Percentiles rank a stretch among this genome's conserved stretches.
Evolutionary conservation across 208 protist genomes (phyloP).

Genomic region (Acanthamoeba royreba): DNA sequence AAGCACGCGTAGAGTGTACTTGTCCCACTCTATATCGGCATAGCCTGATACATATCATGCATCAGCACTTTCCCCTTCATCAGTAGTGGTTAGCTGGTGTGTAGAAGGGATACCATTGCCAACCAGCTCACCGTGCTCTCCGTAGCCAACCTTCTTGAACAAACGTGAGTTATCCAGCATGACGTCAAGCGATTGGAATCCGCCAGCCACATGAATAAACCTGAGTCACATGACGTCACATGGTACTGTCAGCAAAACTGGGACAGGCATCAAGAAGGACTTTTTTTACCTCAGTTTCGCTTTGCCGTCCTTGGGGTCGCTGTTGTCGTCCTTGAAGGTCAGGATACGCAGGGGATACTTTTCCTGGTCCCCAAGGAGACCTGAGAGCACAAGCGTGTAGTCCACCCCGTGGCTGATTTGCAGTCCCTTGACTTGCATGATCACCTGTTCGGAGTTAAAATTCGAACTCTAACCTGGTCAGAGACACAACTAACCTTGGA

Average conservation of each 20-base stretch:
- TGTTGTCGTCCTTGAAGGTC: background rate
- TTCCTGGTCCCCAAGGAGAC: background rate
- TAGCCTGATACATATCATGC: background rate
- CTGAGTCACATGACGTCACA: too few species aligned
- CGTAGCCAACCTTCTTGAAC: background rate
- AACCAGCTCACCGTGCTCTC: background rate
- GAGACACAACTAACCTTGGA: background rate
- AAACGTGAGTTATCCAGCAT: background rate
- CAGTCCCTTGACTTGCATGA: background rate
- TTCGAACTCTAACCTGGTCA: too few species aligned
- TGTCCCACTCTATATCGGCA: background rate
- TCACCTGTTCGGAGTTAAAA: background rate
- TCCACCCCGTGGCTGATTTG: background rate
- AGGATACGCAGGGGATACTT: background rate
- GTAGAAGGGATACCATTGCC: background rate
- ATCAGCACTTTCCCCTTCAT: too few species aligned
- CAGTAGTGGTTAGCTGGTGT: background rate
- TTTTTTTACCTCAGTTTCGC: background rate
- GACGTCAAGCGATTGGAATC: background rate
- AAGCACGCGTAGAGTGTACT: background rate
- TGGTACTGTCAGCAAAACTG: too few species aligned
- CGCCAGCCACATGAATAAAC: background rate
- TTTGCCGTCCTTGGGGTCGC: background rate
- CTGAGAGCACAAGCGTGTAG: background rate
- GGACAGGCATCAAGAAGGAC: background rate